Base-by-base conservation (phyloP, 768 basidiomycete genomes). In the Kwoniella dendrophila region DNA sequence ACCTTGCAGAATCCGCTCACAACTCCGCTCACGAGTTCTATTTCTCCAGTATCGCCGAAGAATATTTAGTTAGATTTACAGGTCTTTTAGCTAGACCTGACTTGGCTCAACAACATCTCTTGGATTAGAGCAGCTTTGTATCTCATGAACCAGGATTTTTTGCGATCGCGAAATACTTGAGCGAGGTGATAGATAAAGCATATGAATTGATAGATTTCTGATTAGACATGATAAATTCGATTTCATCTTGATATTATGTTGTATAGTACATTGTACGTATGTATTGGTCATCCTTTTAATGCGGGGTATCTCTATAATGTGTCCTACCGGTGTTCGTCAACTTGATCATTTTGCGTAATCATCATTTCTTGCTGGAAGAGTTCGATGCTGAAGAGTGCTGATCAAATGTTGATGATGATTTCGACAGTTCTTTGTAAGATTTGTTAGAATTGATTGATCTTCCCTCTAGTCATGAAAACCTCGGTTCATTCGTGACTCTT, bases 11-110 rank as follows among this genome's bases (percentile, higher is more conserved):
- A 65, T 69, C 75, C 20, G 68, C 74, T 6, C 94, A 96, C 71
- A 93, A 95, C 76, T 87, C 90, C 0, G 88, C 93, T 73, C 93
- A 95, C 67, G 91, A 92, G 66, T 97, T 96, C 78, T 96, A 91
- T 78, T 93, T 95, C 71, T 91, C 91, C 29, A 87, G 90, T 5
- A 89, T 97, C 20, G 90, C 89, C 66, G 90, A 96, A 79, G 84
- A 75, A 30, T 79, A 80, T 63, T 74, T 82, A 30, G 41, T 75
- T 2, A 66, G 67, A 14, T 75, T 82, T 40, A 70, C 50, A 27
- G 38, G 50, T 6, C 57, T 72, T 11, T 45, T 68, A n/a, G 30
- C 36, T 44, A 32, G 57, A 34, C 40, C 41, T 20, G 44, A 62
- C 48, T 29, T 61, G 4, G 59, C 59, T 29, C 40, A 41, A 32